A percentile compares a stretch with the other conserved stretches of the same genome.
phyloP scores from a whole-genome alignment of 2,329 filamentous ascomycete species.

The Botryotinia narcissicola region DNA sequence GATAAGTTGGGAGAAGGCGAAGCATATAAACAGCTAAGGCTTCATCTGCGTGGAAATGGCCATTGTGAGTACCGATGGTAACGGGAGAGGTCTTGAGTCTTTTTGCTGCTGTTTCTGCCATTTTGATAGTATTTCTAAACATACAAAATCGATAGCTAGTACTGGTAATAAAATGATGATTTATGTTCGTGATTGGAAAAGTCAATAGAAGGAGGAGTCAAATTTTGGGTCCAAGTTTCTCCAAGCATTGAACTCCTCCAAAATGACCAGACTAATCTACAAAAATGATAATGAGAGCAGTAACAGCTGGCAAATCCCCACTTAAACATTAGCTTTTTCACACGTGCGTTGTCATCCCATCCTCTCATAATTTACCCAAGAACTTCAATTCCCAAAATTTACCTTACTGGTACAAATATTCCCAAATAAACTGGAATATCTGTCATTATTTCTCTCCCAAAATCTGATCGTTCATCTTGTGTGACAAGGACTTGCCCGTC shows the following conservation, averaged over 20 bases:
- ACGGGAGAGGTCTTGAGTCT: conserved; percentile 72
- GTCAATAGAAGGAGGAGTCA: neutral
- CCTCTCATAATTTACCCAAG: conserved; percentile 1
- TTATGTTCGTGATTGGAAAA: neutral
- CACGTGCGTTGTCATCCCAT: conserved; percentile 17
- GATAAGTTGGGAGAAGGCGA: conserved; percentile 80
- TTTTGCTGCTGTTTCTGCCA: conserved; percentile 74
- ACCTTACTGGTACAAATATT: conserved; percentile 1
- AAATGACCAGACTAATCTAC: conserved; percentile 1
- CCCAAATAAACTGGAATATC: neutral
- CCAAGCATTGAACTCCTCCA: conserved; percentile 12
- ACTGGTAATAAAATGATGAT: neutral
- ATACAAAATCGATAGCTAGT: conserved; percentile 37
- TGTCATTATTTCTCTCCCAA: neutral
- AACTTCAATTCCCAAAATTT: conserved; percentile 17
- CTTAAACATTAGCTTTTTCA: conserved; percentile 14
- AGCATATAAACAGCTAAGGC: conserved; percentile 96
- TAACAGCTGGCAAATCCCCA: conserved; percentile 2
- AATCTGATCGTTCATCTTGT: conserved; percentile 4
- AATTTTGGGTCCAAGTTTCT: conserved; percentile 16
- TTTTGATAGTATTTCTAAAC: conserved; percentile 50
- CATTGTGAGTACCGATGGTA: conserved; percentile 82
- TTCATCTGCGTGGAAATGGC: conserved; percentile 98
- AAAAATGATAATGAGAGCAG: neutral
- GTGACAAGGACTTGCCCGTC: neutral